Conservation (phyloP, 768 basidiomycete genomes). For the Suillus variegatus region DNA sequence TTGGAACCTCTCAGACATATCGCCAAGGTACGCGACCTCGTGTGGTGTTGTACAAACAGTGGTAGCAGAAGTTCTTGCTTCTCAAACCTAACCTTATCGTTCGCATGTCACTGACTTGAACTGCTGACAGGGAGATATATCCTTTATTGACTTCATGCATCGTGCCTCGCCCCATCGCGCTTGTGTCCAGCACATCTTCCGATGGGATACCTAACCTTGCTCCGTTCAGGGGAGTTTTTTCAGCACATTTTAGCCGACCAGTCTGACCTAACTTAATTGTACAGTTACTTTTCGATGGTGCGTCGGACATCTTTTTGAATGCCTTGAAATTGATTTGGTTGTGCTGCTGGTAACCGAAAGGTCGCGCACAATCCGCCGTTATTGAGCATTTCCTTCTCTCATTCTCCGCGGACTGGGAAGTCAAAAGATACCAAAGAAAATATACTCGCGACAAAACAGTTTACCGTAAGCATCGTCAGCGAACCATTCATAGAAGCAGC, state of each 20-base stretch:
- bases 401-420: constrained; percentile 34
- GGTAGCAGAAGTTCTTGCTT: not conserved
- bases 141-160: constrained; percentile 57
- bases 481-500: constrained; percentile 62
- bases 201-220: constrained; percentile 61
- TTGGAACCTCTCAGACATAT: constrained; percentile 40
- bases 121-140: constrained; percentile 39
- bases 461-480: constrained; percentile 72
- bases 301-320: constrained; percentile 1
- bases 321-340: not conserved
- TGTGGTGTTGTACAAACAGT: constrained; percentile 10
- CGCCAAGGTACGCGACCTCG: constrained; percentile 28
- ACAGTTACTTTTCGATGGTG: constrained; percentile 66
- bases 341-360: constrained; percentile 29
- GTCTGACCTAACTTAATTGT: constrained; percentile 8
- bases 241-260: constrained; percentile 5
- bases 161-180: constrained; percentile 66
- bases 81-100: constrained; percentile 20
- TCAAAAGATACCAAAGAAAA: constrained; percentile 68
- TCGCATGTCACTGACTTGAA: constrained; percentile 25
- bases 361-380: constrained; percentile 67
- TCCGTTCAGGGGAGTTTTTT: constrained; percentile 55
- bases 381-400: constrained; percentile 60
- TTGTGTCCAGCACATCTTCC: constrained; percentile 59
- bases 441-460: constrained; percentile 63